These are phyloP conservation scores for Umbelopsis isabellina DNA, from an alignment of 192 early-diverging fungal species.

Conservation along the genomic window DNA sequence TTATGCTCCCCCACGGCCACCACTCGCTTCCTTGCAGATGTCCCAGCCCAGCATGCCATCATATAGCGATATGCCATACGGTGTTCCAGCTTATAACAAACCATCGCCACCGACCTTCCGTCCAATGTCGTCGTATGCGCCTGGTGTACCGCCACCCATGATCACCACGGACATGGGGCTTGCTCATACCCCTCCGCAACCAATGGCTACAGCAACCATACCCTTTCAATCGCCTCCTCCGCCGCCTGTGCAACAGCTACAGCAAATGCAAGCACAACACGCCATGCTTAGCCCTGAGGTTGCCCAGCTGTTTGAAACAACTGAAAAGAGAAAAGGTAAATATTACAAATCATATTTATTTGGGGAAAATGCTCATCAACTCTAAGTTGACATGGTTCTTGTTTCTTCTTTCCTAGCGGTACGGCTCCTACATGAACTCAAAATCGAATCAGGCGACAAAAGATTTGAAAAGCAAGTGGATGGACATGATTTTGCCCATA, in stretches of 20 bases:
- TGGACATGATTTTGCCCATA: slow-evolving; percentile 28
- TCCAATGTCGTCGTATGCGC: background rate
- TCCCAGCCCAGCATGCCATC: background rate
- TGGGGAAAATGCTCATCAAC: background rate
- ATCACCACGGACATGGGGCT: too few relatives aligned
- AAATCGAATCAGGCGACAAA: slow-evolving; percentile 4
- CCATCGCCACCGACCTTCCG: background rate
- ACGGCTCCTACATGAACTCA: background rate
- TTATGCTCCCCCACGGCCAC: background rate
- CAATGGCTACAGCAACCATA: background rate
- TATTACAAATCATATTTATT: background rate
- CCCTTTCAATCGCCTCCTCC: slow-evolving; percentile 3
- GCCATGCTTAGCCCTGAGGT: background rate
- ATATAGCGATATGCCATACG: slow-evolving; percentile 8
- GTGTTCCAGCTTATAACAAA: slow-evolving; percentile 6
- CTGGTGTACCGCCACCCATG: background rate
- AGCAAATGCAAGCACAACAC: slow-evolving; percentile 17
- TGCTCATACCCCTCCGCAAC: background rate
- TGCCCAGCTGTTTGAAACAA: background rate
- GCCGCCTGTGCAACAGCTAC: slow-evolving; percentile 10
- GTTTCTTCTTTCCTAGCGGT: background rate
- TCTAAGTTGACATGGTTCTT: background rate
- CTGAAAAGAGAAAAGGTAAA: slow-evolving; percentile 7
- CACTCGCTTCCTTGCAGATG: background rate
- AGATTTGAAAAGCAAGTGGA: slow-evolving; percentile 2